Evolutionary conservation across 306 rosid genomes (phyloP).

Genomic region (Trifolium fragiferum): DNA sequence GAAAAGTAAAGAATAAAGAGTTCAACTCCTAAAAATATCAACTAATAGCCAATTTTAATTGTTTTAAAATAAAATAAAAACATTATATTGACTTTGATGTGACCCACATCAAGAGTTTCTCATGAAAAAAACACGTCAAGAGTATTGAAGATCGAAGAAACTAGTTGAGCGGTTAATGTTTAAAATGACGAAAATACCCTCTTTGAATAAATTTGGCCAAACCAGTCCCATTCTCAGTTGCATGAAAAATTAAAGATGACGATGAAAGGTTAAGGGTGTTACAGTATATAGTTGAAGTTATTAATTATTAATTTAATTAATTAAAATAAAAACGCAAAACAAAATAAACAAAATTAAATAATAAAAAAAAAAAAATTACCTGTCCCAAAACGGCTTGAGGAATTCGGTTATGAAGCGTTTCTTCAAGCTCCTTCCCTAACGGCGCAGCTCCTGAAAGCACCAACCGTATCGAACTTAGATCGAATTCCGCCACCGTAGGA

Average conservation of each 20-base stretch:
- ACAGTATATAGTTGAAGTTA: too few relatives aligned
- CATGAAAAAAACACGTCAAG: not conserved
- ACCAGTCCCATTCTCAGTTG: not conserved
- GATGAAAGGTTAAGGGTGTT: not conserved
- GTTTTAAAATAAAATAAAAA: too few relatives aligned
- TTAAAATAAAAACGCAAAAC: too few relatives aligned
- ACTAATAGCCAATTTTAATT: too few relatives aligned
- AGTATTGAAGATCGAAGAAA: not conserved
- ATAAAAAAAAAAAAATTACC: slow-evolving; percentile 50
- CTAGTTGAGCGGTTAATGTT: not conserved
- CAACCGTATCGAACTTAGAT: slow-evolving; percentile 67
- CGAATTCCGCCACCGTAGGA: slow-evolving; percentile 64
- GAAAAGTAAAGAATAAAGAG: too few relatives aligned
- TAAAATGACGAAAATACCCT: not conserved
- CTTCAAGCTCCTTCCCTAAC: slow-evolving; percentile 81
- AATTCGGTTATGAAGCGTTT: slow-evolving; percentile 61
- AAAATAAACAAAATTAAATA: not conserved
- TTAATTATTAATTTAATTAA: too few relatives aligned
- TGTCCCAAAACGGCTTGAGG: slow-evolving; percentile 85
- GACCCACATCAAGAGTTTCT: not conserved
- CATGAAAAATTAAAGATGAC: not conserved
- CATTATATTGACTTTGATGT: not conserved
- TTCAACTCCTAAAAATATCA: too few relatives aligned
- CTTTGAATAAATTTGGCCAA: not conserved
- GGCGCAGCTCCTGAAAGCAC: slow-evolving; percentile 91